These are phyloP conservation scores for Pichia kluyveri DNA, from an alignment of 805 yeast species.

Conservation along the genomic window DNA sequence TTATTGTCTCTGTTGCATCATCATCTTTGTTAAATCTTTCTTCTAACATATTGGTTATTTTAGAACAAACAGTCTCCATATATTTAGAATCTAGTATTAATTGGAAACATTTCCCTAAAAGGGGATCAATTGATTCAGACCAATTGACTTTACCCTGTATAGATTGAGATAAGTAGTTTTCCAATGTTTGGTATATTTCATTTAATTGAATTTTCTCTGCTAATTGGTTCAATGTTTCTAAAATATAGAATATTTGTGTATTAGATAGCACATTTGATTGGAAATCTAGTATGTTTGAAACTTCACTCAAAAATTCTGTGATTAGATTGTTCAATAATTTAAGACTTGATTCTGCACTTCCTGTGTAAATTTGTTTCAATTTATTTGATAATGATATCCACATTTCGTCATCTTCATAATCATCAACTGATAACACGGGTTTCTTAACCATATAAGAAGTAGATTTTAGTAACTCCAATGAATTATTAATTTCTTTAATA, in stretches of 20 bases:
- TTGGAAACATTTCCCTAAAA: conserved; percentile 6
- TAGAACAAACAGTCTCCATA: neutral
- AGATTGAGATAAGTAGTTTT: neutral
- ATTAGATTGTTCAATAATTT: conserved; percentile 13
- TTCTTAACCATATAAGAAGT: conserved; percentile 16
- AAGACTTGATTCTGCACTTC: conserved; percentile 11
- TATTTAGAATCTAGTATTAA: neutral
- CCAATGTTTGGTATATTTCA: conserved; percentile 6
- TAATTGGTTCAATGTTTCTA: conserved; percentile 19
- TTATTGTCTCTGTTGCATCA: conserved; percentile 13
- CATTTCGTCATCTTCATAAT: conserved; percentile 24
- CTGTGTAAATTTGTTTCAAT: conserved; percentile 11
- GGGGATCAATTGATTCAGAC: conserved; percentile 8
- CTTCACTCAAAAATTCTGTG: conserved; percentile 10
- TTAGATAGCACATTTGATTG: conserved; percentile 3
- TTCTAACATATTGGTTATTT: conserved; percentile 4
- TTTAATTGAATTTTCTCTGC: conserved; percentile 15
- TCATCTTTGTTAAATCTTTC: conserved; percentile 8
- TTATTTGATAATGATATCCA: conserved; percentile 17
- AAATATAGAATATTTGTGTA: conserved; percentile 17
- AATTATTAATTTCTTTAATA: conserved; percentile 12
- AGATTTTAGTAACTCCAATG: conserved; percentile 16
- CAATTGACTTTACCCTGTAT: neutral
- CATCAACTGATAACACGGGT: conserved; percentile 29
- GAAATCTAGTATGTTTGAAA: conserved; percentile 5